Conservation (phyloP, 805 yeast genomes). For the Metschnikowia amazonensis region DNA sequence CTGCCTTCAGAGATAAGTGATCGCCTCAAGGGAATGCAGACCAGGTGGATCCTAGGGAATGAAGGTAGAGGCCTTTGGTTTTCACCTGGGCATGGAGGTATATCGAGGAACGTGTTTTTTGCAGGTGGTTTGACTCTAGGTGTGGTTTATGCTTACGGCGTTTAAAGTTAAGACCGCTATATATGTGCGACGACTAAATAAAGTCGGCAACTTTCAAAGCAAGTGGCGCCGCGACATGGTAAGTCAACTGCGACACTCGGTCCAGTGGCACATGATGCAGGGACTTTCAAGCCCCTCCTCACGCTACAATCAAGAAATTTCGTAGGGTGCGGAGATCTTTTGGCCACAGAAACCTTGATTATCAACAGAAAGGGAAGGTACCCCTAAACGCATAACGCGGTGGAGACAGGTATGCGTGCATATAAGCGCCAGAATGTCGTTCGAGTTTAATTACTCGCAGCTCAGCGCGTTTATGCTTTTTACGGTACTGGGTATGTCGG, state of each 20-base stretch:
- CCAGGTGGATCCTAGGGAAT: too few species aligned
- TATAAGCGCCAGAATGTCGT: background rate
- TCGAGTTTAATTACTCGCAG: background rate
- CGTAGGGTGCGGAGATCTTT: too few species aligned
- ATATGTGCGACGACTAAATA: conserved; percentile 2
- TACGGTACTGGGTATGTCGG: background rate
- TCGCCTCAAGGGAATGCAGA: too few species aligned
- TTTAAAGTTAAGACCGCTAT: background rate
- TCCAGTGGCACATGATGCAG: too few species aligned
- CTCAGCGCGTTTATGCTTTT: background rate
- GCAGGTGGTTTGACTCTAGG: too few species aligned
- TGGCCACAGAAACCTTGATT: background rate
- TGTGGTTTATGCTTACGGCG: background rate
- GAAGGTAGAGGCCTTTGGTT: too few species aligned
- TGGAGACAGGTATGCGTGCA: background rate
- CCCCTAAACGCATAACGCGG: background rate
- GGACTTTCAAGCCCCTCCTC: too few species aligned
- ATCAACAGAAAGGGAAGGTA: background rate
- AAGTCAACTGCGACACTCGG: background rate
- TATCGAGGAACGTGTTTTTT: background rate
- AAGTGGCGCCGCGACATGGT: background rate
- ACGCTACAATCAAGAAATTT: too few species aligned
- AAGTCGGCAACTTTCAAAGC: background rate
- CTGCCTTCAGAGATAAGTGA: too few species aligned
- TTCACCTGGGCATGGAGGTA: too few species aligned